phyloP scores from a whole-genome alignment of 257 asterid species.

The Solanum habrochaites region DNA sequence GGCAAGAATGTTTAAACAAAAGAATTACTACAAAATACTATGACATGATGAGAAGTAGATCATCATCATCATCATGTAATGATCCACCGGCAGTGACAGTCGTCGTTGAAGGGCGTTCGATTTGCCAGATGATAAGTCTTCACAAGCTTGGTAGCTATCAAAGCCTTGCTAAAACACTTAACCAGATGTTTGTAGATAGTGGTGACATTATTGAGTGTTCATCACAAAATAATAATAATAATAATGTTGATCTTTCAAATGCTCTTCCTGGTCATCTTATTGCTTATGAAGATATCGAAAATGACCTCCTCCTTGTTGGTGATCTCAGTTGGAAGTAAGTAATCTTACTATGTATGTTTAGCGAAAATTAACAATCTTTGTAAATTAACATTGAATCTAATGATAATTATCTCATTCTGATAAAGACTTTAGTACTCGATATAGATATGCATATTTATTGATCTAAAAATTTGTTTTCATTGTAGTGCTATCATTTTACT shows the following conservation, averaged over 20 bases:
- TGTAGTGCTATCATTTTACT: neutral
- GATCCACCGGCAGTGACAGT: constrained; percentile 76
- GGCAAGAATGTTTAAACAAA: constrained; percentile 36
- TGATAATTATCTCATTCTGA: too few species aligned
- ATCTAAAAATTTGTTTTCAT: too few species aligned
- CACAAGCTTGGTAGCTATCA: constrained; percentile 46
- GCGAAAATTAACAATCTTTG: neutral
- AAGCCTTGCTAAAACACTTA: constrained; percentile 51
- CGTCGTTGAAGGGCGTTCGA: constrained; percentile 72
- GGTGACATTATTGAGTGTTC: neutral
- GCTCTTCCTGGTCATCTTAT: constrained; percentile 66
- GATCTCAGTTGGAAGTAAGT: constrained; percentile 79
- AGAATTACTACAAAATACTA: neutral
- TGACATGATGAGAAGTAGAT: neutral
- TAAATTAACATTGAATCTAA: neutral
- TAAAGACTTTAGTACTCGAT: neutral
- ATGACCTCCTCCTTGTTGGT: constrained; percentile 77
- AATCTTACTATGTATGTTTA: too few species aligned
- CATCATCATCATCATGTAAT: neutral
- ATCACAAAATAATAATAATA: neutral
- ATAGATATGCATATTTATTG: neutral
- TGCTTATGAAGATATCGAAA: constrained; percentile 79
- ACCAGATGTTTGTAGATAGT: constrained; percentile 51
- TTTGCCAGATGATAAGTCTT: constrained; percentile 75
- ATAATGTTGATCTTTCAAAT: constrained; percentile 44